These are phyloP conservation scores for Rhodocollybia butyracea DNA, from an alignment of 768 basidiomycete genomes.

Conservation along the genomic window DNA sequence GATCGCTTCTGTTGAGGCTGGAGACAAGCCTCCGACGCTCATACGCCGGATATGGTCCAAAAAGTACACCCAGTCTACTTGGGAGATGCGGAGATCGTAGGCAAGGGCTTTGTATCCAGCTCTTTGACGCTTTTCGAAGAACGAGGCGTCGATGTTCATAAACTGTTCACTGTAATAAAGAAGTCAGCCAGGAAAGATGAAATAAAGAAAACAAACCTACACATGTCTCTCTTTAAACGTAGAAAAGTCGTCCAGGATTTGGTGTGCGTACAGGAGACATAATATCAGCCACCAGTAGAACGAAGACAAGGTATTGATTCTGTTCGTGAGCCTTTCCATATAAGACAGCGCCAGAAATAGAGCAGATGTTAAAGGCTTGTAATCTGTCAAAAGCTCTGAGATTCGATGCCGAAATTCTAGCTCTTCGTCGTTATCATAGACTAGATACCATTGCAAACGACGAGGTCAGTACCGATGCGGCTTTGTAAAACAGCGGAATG, in stretches of 20 bases:
- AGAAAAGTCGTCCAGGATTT: neutral
- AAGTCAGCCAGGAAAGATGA: neutral
- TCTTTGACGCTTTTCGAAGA: neutral
- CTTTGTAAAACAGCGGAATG: too few species aligned
- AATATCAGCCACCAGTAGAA: neutral
- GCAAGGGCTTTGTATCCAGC: neutral
- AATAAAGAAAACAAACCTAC: neutral
- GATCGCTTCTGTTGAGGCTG: neutral
- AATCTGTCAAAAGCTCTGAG: neutral
- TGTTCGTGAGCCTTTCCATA: neutral
- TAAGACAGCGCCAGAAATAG: neutral
- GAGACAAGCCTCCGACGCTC: neutral
- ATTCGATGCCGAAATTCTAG: neutral
- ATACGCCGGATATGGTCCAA: neutral
- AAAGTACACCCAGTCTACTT: neutral
- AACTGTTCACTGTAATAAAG: neutral
- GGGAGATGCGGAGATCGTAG: neutral
- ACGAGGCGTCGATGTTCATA: neutral
- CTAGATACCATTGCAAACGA: too few species aligned
- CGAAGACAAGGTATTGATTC: neutral
- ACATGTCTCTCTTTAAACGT: neutral
- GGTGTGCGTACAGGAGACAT: neutral
- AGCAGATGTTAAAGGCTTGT: neutral
- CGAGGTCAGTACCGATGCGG: neutral
- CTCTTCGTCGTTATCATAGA: neutral